Evolutionary conservation across 257 asterid species (phyloP).

Genomic region (Echites panduratus): DNA sequence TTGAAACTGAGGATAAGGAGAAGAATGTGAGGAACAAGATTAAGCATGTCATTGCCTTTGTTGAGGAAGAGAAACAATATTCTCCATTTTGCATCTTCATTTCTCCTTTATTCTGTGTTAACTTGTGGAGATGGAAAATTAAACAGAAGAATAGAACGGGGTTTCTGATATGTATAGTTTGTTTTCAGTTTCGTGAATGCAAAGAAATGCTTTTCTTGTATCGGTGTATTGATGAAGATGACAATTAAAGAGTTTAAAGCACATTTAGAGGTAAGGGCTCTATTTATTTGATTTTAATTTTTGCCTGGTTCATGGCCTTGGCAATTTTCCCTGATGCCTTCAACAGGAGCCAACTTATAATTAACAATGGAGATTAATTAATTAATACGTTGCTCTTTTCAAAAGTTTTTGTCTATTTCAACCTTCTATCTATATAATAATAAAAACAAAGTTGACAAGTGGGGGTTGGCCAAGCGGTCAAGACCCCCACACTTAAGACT

Average conservation of each 20-base stretch:
- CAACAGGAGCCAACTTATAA: background rate
- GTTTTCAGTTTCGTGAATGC: conserved; percentile 4
- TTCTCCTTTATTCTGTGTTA: background rate
- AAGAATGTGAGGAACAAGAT: background rate
- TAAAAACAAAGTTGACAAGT: too few species aligned
- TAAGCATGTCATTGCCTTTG: background rate
- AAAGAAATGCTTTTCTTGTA: conserved; percentile 3
- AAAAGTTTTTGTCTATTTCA: too few species aligned
- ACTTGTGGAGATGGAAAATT: background rate
- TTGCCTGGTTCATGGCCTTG: background rate
- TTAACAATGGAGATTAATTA: too few species aligned
- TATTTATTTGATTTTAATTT: background rate
- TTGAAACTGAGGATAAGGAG: background rate
- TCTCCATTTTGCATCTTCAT: background rate
- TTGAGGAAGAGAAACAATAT: background rate
- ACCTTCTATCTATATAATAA: too few species aligned
- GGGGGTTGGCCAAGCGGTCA: too few species aligned
- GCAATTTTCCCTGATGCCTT: background rate
- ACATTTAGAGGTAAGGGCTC: background rate
- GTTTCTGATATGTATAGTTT: background rate
- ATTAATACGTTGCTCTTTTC: too few species aligned
- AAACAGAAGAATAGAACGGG: background rate
- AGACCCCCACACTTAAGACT: too few species aligned
- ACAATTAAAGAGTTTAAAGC: background rate
- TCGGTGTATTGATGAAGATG: background rate